These are phyloP conservation scores for Eudorina sp. DNA, from an alignment of 139 green algal genomes.

Conservation along the genomic window DNA sequence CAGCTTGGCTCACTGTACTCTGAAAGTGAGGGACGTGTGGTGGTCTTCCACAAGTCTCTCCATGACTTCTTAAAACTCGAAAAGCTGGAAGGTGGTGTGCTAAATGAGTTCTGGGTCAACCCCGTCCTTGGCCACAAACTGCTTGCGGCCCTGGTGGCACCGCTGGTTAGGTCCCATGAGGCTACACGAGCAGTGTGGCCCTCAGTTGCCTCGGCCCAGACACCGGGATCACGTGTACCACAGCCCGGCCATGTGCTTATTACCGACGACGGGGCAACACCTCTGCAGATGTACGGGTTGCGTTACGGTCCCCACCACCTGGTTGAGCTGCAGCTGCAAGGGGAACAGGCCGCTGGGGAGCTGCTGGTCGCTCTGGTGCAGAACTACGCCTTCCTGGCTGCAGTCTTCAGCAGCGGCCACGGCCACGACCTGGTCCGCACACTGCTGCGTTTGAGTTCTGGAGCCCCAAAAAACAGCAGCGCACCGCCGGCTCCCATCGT, in stretches of 20 bases:
- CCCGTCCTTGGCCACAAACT: neutral
- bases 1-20: neutral
- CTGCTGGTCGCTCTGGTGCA: neutral
- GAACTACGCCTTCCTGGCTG: neutral
- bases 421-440: neutral
- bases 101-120: neutral
- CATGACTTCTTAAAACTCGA: neutral
- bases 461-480: too few relatives aligned
- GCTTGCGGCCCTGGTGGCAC: neutral
- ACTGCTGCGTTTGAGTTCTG: neutral
- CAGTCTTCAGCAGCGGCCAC: neutral
- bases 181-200: neutral
- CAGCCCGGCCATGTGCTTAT: too few relatives aligned
- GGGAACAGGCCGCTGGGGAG: neutral
- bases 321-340: neutral
- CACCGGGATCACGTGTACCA: too few relatives aligned
- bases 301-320: neutral
- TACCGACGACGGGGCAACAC: too few relatives aligned
- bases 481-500: neutral
- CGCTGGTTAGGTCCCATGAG: neutral
- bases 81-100: neutral
- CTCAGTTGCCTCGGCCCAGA: neutral
- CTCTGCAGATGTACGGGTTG: neutral
- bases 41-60: constrained; percentile 12
- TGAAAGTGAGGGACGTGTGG: neutral